Evolutionary conservation across 345 rosid genomes (phyloP).

Genomic region (Cochlearia excelsa): DNA sequence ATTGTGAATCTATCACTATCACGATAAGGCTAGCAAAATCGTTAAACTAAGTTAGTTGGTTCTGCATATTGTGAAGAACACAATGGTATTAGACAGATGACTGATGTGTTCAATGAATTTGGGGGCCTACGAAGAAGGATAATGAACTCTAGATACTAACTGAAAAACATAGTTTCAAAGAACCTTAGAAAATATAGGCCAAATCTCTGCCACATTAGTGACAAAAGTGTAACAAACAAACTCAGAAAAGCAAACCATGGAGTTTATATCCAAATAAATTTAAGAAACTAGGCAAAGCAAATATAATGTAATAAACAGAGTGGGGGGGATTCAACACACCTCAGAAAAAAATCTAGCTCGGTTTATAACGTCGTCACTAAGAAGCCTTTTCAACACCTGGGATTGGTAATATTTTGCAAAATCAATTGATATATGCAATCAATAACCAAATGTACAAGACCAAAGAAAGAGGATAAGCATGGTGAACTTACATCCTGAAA

Average conservation of each 20-base stretch:
- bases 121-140: not conserved
- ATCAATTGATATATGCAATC: conserved; percentile 5
- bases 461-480: conserved; percentile 17
- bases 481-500: conserved; percentile 67
- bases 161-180: conserved; percentile 13
- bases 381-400: conserved; percentile 83
- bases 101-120: conserved; percentile 12
- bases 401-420: conserved; percentile 6
- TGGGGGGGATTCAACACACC: conserved; percentile 47
- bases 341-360: conserved; percentile 65
- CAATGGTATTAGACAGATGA: conserved; percentile 6
- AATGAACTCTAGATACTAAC: conserved; percentile 4
- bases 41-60: conserved; percentile 5
- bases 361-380: conserved; percentile 61
- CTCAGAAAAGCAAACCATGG: not conserved
- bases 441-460: not conserved
- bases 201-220: conserved; percentile 5
- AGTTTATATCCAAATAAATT: not conserved
- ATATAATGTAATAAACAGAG: not conserved
- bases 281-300: not conserved
- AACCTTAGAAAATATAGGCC: not conserved
- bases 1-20: conserved; percentile 63
- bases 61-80: conserved; percentile 10
- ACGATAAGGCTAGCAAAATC: conserved; percentile 39
- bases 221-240: not conserved